Evolutionary conservation across 2,329 filamentous ascomycete species (phyloP).

Genomic region (Trichothecium roseum): DNA sequence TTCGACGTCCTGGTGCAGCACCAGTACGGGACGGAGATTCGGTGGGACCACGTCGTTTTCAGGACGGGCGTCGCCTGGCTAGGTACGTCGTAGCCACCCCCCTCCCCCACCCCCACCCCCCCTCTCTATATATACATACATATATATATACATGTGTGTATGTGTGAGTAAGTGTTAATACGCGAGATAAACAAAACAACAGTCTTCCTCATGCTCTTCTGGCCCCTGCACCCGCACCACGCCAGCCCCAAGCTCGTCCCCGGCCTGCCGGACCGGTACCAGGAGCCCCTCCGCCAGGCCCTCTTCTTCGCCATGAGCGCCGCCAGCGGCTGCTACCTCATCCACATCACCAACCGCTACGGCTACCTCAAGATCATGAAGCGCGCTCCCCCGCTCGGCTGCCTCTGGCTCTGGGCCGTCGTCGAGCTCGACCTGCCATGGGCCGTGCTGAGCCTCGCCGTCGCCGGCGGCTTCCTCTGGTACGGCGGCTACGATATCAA

Average conservation of each 20-base stretch:
- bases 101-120: neutral
- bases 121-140: slow-evolving; percentile 1
- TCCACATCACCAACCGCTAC: slow-evolving; percentile 68
- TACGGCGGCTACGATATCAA: slow-evolving; percentile 36
- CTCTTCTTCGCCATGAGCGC: slow-evolving; percentile 56
- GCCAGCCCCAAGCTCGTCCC: slow-evolving; percentile 39
- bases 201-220: slow-evolving; percentile 48
- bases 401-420: slow-evolving; percentile 87
- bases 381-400: slow-evolving; percentile 76
- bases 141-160: neutral
- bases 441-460: slow-evolving; percentile 45
- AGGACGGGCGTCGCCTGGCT: slow-evolving; percentile 47
- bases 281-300: slow-evolving; percentile 39
- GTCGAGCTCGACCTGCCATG: slow-evolving; percentile 69
- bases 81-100: slow-evolving; percentile 1
- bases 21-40: slow-evolving; percentile 61
- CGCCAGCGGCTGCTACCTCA: slow-evolving; percentile 63
- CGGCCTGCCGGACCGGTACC: slow-evolving; percentile 33
- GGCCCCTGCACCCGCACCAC: slow-evolving; percentile 43
- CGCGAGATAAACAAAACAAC: neutral
- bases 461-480: slow-evolving; percentile 34
- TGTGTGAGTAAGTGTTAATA: neutral
- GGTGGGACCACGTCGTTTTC: slow-evolving; percentile 43
- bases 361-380: slow-evolving; percentile 89
- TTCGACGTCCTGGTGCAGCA: slow-evolving; percentile 70